phyloP scores from a whole-genome alignment of 306 rosid genomes.

The Cucumis sativus region DNA sequence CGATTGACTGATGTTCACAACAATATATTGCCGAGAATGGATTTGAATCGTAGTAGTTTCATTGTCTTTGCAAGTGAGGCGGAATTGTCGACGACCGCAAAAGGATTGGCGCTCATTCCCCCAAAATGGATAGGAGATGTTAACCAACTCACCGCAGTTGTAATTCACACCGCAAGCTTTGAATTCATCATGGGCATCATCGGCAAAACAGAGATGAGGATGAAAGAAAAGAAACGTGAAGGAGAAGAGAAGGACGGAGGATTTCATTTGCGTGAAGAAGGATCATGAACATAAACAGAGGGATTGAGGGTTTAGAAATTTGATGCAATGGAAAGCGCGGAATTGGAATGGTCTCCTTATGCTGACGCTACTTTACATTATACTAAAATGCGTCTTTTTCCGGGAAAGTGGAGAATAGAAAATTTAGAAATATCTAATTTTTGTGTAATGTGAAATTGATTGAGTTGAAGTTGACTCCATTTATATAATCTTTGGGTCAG shows the following conservation, averaged over 20 bases:
- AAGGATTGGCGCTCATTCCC: fast-evolving
- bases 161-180: neutral
- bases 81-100: conserved; percentile 1
- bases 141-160: conserved; percentile 11
- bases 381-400: neutral
- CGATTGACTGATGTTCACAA: neutral
- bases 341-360: neutral
- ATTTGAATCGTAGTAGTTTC: neutral
- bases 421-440: neutral
- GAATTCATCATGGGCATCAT: neutral
- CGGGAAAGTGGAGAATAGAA: neutral
- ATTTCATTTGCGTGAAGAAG: neutral
- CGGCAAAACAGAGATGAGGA: neutral
- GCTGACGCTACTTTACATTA: neutral
- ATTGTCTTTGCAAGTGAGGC: neutral
- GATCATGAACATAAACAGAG: neutral
- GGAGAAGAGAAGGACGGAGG: neutral
- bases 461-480: neutral
- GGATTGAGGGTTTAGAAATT: neutral
- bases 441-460: neutral
- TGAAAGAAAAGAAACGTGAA: neutral
- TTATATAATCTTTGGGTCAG: no score
- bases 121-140: conserved; percentile 34
- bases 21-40: neutral
- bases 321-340: neutral